Percentiles rank a stretch among this genome's conserved stretches.
Evolutionary conservation across 495 filamentous ascomycete species (phyloP).

Genomic region (Mytilinidion resinicola): DNA sequence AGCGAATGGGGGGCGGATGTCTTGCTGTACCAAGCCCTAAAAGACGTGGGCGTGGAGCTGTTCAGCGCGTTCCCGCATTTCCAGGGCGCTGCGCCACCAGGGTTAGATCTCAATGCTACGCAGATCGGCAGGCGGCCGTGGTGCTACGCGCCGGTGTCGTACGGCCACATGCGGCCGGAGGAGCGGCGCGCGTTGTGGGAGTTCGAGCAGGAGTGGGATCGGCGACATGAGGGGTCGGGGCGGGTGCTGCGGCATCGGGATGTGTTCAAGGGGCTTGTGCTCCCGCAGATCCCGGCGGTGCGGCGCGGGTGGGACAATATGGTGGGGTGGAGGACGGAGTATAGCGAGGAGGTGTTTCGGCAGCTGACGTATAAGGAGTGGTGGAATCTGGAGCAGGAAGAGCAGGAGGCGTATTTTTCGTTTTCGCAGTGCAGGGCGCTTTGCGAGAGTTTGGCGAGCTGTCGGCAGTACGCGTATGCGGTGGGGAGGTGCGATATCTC

Average conservation of each 20-base stretch:
- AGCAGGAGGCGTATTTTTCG: not conserved
- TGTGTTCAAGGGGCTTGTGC: constrained; percentile 7
- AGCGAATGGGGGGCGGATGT: constrained; percentile 11
- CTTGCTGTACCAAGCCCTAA: constrained; percentile 42
- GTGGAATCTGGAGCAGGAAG: not conserved
- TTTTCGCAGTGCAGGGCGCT: not conserved
- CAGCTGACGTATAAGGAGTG: not conserved
- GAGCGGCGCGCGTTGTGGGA: constrained; percentile 42
- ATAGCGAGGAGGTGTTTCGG: not conserved
- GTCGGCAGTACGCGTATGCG: not conserved
- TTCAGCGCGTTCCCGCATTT: constrained; percentile 32
- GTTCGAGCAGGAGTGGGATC: constrained; percentile 45
- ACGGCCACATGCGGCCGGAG: constrained; percentile 42
- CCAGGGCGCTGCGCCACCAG: not conserved
- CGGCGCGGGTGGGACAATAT: constrained; percentile 11
- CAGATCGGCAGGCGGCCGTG: constrained; percentile 38
- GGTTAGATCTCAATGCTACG: not conserved
- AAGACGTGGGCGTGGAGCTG: constrained; percentile 40
- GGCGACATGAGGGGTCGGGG: constrained; percentile 20
- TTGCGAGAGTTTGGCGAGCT: not conserved
- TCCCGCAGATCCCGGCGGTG: not conserved
- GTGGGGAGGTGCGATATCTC: not conserved
- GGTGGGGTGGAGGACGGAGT: not conserved
- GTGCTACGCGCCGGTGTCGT: constrained; percentile 46
- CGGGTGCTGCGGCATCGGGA: constrained; percentile 5